Evolutionary conservation across 1,139 yeast species (phyloP).

Genomic region (Lodderomyces beijingensis): DNA sequence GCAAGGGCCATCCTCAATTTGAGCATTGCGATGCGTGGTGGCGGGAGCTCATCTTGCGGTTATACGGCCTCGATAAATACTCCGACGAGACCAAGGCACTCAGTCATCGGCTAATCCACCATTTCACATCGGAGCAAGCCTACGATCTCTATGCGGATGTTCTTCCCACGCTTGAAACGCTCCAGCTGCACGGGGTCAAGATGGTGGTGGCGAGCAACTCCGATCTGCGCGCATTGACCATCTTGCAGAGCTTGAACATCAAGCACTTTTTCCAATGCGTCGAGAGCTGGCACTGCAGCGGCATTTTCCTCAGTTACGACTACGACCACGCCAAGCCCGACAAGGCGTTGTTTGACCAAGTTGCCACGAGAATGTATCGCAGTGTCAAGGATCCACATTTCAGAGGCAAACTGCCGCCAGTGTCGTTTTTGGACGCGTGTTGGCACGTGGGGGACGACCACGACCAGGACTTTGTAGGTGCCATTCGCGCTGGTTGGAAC

Average conservation of each 20-base stretch:
- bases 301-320: slow-evolving; percentile 51
- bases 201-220: slow-evolving; percentile 57
- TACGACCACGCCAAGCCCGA: slow-evolving; percentile 52
- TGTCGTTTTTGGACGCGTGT: slow-evolving; percentile 20
- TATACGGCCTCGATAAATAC: slow-evolving; percentile 30
- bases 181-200: slow-evolving; percentile 28
- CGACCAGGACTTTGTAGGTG: slow-evolving; percentile 49
- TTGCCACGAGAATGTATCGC: slow-evolving; percentile 14
- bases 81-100: slow-evolving; percentile 20
- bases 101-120: slow-evolving; percentile 38
- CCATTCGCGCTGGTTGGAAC: slow-evolving; percentile 57
- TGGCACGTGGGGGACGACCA: slow-evolving; percentile 71
- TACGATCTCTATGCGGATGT: slow-evolving; percentile 55
- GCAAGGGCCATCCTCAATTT: slow-evolving; percentile 34
- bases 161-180: slow-evolving; percentile 35
- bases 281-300: slow-evolving; percentile 18
- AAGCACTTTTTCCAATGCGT: slow-evolving; percentile 27
- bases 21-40: slow-evolving; percentile 50
- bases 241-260: slow-evolving; percentile 45
- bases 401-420: slow-evolving; percentile 12
- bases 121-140: slow-evolving; percentile 48
- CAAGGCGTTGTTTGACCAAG: slow-evolving; percentile 40
- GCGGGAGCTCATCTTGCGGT: slow-evolving; percentile 42
- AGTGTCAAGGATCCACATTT: slow-evolving; percentile 3
- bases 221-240: slow-evolving; percentile 44